phyloP scores from a whole-genome alignment of 2,329 filamentous ascomycete species.

The Alternaria arbusti region DNA sequence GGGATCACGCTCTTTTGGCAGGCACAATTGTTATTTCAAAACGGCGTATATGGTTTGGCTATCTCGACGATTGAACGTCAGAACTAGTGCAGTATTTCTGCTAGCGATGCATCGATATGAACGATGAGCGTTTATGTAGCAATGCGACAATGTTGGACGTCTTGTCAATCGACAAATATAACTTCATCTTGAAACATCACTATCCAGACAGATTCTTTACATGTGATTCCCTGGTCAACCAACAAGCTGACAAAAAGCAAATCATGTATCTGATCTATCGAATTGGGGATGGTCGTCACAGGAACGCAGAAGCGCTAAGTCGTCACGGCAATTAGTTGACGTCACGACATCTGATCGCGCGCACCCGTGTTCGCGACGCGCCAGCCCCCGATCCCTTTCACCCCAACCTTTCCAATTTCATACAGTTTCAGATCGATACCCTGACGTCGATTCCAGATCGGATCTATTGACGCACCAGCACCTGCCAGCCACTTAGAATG shows the following conservation, averaged over 20 bases:
- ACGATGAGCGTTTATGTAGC: conserved; percentile 11
- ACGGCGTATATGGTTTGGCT: conserved; percentile 11
- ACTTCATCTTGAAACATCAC: not conserved
- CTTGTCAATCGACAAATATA: not conserved
- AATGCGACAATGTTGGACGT: conserved; percentile 10
- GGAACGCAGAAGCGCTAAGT: not conserved
- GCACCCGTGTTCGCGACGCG: not conserved
- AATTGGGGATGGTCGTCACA: not conserved
- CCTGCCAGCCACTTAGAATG: not conserved
- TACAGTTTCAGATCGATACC: conserved; percentile 6
- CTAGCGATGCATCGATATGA: conserved; percentile 8
- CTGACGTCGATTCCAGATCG: not conserved
- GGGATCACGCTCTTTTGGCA: conserved; percentile 18
- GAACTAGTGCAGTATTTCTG: conserved; percentile 9
- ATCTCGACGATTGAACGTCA: conserved; percentile 10
- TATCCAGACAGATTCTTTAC: too few species aligned
- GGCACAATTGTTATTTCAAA: conserved; percentile 11
- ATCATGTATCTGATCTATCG: not conserved
- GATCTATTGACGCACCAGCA: not conserved
- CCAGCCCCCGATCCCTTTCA: not conserved
- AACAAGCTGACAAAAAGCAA: not conserved
- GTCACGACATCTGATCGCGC: conserved; percentile 9
- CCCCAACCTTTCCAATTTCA: not conserved
- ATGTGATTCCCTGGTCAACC: not conserved
- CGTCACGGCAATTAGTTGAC: not conserved